A percentile compares a stretch with the other conserved stretches of the same genome.
Conservation (phyloP, 2,329 filamentous ascomycete species). For the Huntiella omanensis region DNA sequence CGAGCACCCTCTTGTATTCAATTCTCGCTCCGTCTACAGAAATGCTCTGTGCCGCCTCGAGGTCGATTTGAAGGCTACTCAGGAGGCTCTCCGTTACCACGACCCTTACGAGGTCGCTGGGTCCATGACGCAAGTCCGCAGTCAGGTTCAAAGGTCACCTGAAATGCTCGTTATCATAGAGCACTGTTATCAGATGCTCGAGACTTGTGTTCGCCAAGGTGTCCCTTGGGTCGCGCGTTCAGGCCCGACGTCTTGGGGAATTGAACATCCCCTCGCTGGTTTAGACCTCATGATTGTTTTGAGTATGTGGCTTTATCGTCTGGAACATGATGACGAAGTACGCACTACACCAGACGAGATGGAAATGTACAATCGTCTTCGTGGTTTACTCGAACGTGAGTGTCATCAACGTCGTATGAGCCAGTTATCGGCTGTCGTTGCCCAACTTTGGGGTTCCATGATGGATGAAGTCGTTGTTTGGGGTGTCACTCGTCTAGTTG, state of each 20-base stretch:
- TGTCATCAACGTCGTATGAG: constrained; percentile 37
- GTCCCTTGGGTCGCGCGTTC: constrained; percentile 97
- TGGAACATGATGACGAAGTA: constrained; percentile 77
- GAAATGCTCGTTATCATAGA: constrained; percentile 99
- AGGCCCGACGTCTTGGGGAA: constrained; percentile 95
- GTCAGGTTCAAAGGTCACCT: constrained; percentile 82
- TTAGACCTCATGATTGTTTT: constrained; percentile 96
- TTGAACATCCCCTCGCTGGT: constrained; percentile 90
- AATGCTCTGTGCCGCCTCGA: constrained; percentile 84
- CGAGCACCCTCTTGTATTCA: constrained; percentile 77
- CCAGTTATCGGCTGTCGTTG: constrained; percentile 87
- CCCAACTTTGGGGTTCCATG: constrained; percentile 92
- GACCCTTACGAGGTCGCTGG: constrained; percentile 93
- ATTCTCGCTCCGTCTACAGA: constrained; percentile 90
- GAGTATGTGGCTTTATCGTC: constrained; percentile 92
- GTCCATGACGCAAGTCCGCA: constrained; percentile 85
- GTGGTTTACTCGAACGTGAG: constrained; percentile 53
- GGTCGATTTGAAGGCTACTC: constrained; percentile 86
- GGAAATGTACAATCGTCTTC: constrained; percentile 82
- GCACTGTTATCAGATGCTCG: constrained; percentile 93
- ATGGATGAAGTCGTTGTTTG: constrained; percentile 97
- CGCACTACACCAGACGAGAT: constrained; percentile 67
- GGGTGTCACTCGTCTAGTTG: constrained; percentile 94
- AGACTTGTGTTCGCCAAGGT: constrained; percentile 83
- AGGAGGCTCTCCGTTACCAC: constrained; percentile 92